Evolutionary conservation across 2,329 filamentous ascomycete genomes (phyloP).

Genomic region (Paradendryphiella salina): DNA sequence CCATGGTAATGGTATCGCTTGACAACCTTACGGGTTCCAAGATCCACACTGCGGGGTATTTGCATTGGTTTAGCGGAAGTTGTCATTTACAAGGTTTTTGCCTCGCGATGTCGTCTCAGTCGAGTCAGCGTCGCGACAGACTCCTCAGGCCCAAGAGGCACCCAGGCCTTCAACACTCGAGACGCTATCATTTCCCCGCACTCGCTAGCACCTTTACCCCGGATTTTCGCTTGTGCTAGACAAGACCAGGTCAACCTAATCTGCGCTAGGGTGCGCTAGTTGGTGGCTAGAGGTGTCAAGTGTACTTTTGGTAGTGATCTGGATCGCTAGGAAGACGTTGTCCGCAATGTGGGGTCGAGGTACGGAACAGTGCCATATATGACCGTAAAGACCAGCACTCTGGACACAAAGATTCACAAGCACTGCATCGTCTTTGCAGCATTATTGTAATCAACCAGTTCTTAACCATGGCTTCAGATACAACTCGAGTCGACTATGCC

Average conservation of each 20-base stretch:
- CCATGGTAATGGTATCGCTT: slow-evolving; percentile 15
- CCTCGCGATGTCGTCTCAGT: slow-evolving; percentile 5
- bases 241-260: neutral
- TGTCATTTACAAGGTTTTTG: neutral
- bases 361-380: neutral
- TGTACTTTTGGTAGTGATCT: slow-evolving; percentile 4
- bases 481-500: slow-evolving; percentile 13
- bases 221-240: slow-evolving; percentile 19
- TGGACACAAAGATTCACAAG: neutral
- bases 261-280: slow-evolving; percentile 3
- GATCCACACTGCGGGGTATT: slow-evolving; percentile 19
- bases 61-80: neutral
- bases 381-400: neutral
- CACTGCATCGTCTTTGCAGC: too few relatives aligned
- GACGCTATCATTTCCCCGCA: slow-evolving; percentile 31
- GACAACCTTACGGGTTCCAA: neutral
- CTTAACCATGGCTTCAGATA: slow-evolving; percentile 1
- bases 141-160: slow-evolving; percentile 2
- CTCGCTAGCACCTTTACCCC: slow-evolving; percentile 25
- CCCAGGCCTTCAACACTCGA: slow-evolving; percentile 10
- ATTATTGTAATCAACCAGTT: neutral
- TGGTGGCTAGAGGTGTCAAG: neutral
- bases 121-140: slow-evolving; percentile 26
- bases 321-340: slow-evolving; percentile 11
- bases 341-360: slow-evolving; percentile 7